Conservation (phyloP, 495 filamentous ascomycete genomes). For the Amniculicola lignicola region DNA sequence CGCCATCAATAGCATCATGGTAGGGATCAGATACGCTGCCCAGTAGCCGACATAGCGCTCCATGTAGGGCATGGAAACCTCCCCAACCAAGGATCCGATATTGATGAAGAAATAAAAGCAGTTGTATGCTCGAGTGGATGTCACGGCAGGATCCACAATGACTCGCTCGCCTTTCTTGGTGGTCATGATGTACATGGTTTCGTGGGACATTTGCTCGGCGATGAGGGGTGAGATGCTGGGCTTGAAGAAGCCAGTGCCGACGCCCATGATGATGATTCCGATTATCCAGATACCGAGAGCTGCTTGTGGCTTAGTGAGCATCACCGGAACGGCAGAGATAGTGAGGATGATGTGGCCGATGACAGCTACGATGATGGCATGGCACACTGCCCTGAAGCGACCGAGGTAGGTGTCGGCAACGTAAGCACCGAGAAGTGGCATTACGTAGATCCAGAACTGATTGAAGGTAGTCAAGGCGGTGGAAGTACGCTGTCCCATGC, state of each 20-base stretch:
- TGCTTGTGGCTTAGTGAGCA: conserved; percentile 52
- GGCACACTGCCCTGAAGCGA: conserved; percentile 66
- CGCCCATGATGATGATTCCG: conserved; percentile 63
- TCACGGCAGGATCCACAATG: conserved; percentile 66
- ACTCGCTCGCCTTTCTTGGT: conserved; percentile 47
- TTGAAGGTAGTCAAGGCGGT: conserved; percentile 68
- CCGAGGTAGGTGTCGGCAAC: conserved; percentile 71
- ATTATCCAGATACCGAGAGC: conserved; percentile 59
- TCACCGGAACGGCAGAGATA: conserved; percentile 58
- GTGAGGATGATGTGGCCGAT: conserved; percentile 65
- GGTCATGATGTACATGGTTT: conserved; percentile 33
- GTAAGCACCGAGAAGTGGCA: conserved; percentile 66
- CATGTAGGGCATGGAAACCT: conserved; percentile 59
- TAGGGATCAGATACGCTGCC: conserved; percentile 57
- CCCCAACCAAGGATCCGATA: conserved; percentile 56
- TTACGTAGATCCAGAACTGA: conserved; percentile 70
- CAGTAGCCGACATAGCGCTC: conserved; percentile 77
- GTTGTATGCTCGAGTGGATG: conserved; percentile 58
- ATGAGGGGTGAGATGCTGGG: conserved; percentile 61
- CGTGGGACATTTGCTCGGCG: conserved; percentile 53
- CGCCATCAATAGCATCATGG: conserved; percentile 20
- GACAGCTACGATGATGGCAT: conserved; percentile 56
- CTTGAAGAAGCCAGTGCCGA: conserved; percentile 66
- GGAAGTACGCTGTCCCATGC: conserved; percentile 63
- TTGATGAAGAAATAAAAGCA: conserved; percentile 73